These are phyloP conservation scores for Lagenidium giganteum DNA, from an alignment of 352 stramenopile species.

Conservation along the genomic window DNA sequence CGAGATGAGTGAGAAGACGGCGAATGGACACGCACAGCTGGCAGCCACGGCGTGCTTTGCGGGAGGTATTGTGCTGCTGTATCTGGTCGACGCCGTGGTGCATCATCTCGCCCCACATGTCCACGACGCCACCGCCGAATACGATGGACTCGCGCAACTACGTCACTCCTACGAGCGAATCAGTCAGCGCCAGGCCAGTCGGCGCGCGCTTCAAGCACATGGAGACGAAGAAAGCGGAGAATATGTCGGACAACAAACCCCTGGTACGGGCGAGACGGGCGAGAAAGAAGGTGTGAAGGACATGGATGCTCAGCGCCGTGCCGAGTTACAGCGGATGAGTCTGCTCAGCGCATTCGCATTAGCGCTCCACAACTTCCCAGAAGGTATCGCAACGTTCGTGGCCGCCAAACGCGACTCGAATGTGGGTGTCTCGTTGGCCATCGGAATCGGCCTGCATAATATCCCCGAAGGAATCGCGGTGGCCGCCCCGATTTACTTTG, in stretches of 20 bases:
- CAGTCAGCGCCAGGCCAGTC: background rate
- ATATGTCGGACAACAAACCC: too few species aligned
- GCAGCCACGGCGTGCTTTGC: conserved; percentile 84
- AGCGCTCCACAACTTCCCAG: conserved; percentile 94
- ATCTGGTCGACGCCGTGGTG: conserved; percentile 44
- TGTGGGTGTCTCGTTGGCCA: conserved; percentile 83
- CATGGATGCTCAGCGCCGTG: conserved; percentile 22
- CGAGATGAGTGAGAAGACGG: conserved; percentile 17
- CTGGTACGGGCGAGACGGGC: too few species aligned
- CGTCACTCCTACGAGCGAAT: background rate
- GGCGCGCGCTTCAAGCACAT: background rate
- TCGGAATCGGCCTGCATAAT: conserved; percentile 95
- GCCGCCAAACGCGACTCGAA: conserved; percentile 82
- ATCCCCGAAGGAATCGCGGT: conserved; percentile 96
- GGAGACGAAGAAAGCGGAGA: background rate
- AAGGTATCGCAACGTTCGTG: conserved; percentile 94
- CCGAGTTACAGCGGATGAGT: conserved; percentile 66
- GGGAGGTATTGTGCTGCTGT: conserved; percentile 65
- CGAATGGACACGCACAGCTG: conserved; percentile 50
- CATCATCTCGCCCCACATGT: conserved; percentile 27
- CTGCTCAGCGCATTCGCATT: conserved; percentile 92
- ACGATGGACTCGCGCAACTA: conserved; percentile 12
- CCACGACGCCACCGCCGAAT: conserved; percentile 15
- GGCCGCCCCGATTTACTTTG: conserved; percentile 95
- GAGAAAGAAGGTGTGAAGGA: too few species aligned